These are phyloP conservation scores for Pterulicium gracile DNA, from an alignment of 1,284 basidiomycete species.

Conservation along the genomic window DNA sequence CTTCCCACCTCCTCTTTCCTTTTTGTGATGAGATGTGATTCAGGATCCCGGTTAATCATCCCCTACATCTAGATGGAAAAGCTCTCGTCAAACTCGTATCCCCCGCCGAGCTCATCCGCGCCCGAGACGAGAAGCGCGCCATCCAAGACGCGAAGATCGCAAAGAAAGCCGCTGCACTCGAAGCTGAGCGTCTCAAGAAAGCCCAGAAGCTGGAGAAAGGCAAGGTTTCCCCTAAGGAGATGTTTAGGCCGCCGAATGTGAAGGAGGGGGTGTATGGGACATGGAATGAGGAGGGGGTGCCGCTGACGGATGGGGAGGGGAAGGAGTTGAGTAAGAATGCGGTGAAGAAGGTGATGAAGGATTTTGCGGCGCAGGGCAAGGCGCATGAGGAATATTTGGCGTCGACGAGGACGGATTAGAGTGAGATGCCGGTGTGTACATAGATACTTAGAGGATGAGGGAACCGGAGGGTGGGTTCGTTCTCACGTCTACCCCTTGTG, in stretches of 20 bases:
- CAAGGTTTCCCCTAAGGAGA: conserved; percentile 57
- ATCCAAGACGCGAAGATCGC: conserved; percentile 67
- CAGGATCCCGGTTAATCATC: conserved; percentile 6
- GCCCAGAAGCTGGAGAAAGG: conserved; percentile 83
- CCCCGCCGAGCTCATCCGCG: conserved; percentile 72
- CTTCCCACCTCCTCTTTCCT: no score
- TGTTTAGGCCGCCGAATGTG: conserved; percentile 82
- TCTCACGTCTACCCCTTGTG: no score
- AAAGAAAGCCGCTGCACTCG: conserved; percentile 69
- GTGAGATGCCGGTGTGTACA: conserved; percentile 11
- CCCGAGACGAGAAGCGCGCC: conserved; percentile 85
- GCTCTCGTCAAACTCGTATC: conserved; percentile 91
- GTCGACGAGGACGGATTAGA: conserved; percentile 35
- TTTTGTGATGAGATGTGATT: no score
- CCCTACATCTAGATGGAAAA: conserved; percentile 58
- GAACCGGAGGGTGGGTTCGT: background rate
- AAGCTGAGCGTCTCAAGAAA: conserved; percentile 70
- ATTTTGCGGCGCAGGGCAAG: conserved; percentile 69
- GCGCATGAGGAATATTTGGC: conserved; percentile 67
- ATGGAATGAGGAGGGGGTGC: conserved; percentile 83
- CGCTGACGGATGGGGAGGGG: conserved; percentile 76
- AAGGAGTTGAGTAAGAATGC: conserved; percentile 80
- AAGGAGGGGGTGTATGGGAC: conserved; percentile 57
- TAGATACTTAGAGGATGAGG: conserved; percentile 3
- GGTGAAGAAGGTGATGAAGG: conserved; percentile 76